Evolutionary conservation across 768 basidiomycete species (phyloP), one percentile per base, ranked within the genome.

Genomic region (Calocybe cyanea): DNA sequence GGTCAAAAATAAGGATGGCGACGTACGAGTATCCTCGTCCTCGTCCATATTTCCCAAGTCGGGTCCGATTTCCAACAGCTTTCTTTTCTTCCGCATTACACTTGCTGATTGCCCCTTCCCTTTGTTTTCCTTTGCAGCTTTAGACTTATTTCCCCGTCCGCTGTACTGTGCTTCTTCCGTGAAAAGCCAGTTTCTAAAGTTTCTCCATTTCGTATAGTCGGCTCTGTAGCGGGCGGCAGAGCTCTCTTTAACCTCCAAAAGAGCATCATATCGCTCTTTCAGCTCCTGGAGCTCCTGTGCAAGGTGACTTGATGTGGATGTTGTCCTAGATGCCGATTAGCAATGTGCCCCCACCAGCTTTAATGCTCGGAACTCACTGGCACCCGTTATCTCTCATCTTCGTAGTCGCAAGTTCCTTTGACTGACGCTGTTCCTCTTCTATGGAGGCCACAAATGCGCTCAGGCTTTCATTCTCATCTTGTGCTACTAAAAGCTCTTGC

Each of bases 171-270:
- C 59, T 11, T 66, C 54, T 31, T 73, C 64, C 24, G 51, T 55
- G 38, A 67, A 67, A 4, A 77, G 52, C 73, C 71, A 79, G 21
- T 59, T 50, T 41, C 71, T 72, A 53, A 77, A 68, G 13, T 54
- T 56, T 34, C 62, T 62, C 78, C 78, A 84, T 46, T 69, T 75
- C 57, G 72, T 72, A 61, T 72, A 80, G 57, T 85, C 77, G 15
- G 50, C 47, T 48, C 74, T 70, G 59, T 78, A 79, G 15, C 70
- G 72, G 17, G 60, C 65, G 9, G 69, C 69, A 10, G 73, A 72
- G 1, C 74, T 69, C 41, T 71, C 66, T 43, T 73, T 73, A 21
- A 68, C 63, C 31, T 65, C 63, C 4, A 62, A 49, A 1, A 85
- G 63, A 0, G 64, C 66, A 32, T 79, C 75, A 45, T 76, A 80